These are phyloP conservation scores for Globisporangium abappressorium DNA, from an alignment of 352 stramenopile genomes.

Conservation along the genomic window DNA sequence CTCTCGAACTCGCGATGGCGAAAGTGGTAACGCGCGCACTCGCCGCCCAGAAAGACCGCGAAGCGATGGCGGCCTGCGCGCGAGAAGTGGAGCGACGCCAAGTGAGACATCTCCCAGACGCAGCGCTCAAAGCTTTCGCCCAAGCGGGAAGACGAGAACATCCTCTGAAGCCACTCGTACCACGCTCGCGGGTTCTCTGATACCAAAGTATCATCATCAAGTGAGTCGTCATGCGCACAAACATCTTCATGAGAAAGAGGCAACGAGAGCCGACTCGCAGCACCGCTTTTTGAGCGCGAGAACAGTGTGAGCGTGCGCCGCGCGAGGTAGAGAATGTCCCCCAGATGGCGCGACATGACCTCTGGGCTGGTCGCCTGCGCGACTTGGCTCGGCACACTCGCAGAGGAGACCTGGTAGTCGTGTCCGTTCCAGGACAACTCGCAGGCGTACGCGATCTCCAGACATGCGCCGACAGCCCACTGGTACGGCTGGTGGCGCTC, in stretches of 20 bases:
- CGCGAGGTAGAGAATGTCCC: constrained; percentile 72
- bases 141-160: constrained; percentile 32
- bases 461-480: constrained; percentile 69
- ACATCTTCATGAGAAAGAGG: not conserved
- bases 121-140: constrained; percentile 47
- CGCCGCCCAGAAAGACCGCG: constrained; percentile 67
- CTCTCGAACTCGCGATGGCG: constrained; percentile 55
- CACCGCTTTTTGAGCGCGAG: constrained; percentile 6
- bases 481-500: constrained; percentile 52
- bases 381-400: constrained; percentile 38
- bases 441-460: constrained; percentile 76
- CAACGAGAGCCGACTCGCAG: not conserved
- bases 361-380: constrained; percentile 51
- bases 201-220: constrained; percentile 5
- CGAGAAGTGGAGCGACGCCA: constrained; percentile 76
- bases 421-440: constrained; percentile 72
- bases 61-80: constrained; percentile 68
- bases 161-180: constrained; percentile 50
- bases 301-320: constrained; percentile 56
- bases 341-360: constrained; percentile 58
- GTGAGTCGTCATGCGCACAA: not conserved
- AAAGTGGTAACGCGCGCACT: constrained; percentile 69
- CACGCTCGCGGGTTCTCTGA: constrained; percentile 25
- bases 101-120: constrained; percentile 67
- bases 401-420: constrained; percentile 52